Evolutionary conservation across 805 yeast species (phyloP).

Genomic region (Candida sphagnicola): DNA sequence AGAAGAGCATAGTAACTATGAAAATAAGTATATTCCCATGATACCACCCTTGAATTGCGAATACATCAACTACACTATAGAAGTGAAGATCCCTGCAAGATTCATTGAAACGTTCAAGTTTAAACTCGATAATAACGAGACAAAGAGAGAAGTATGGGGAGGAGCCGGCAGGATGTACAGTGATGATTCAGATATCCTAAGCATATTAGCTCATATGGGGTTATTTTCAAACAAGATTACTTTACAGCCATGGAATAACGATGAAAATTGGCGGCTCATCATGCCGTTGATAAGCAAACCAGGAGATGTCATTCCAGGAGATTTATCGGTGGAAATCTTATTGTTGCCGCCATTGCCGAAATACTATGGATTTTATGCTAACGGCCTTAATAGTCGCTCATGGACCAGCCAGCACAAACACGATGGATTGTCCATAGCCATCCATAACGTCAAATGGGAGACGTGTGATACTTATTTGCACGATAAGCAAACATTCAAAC

Average conservation of each 20-base stretch:
- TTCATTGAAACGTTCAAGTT: constrained; percentile 36
- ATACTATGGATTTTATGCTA: constrained; percentile 63
- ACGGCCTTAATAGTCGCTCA: constrained; percentile 69
- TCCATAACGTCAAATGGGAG: constrained; percentile 54
- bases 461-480: constrained; percentile 21
- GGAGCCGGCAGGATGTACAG: constrained; percentile 75
- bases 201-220: constrained; percentile 75
- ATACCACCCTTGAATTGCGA: constrained; percentile 36
- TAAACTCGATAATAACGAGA: constrained; percentile 38
- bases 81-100: constrained; percentile 51
- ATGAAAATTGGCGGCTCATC: constrained; percentile 17
- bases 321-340: constrained; percentile 53
- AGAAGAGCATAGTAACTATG: constrained; percentile 15
- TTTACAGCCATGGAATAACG: constrained; percentile 27
- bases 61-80: constrained; percentile 42
- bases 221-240: constrained; percentile 37
- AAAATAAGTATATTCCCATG: constrained; percentile 28
- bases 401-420: constrained; percentile 61
- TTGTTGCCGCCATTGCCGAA: constrained; percentile 65
- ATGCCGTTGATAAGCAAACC: constrained; percentile 15
- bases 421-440: constrained; percentile 72
- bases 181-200: constrained; percentile 84
- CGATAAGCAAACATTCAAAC: constrained; percentile 26
- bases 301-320: constrained; percentile 30
- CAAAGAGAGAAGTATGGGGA: constrained; percentile 71